Percentiles rank a stretch among this genome's conserved stretches.
Evolutionary conservation across 495 filamentous ascomycete genomes (phyloP).

Genomic region (Aeminium ludgeri): DNA sequence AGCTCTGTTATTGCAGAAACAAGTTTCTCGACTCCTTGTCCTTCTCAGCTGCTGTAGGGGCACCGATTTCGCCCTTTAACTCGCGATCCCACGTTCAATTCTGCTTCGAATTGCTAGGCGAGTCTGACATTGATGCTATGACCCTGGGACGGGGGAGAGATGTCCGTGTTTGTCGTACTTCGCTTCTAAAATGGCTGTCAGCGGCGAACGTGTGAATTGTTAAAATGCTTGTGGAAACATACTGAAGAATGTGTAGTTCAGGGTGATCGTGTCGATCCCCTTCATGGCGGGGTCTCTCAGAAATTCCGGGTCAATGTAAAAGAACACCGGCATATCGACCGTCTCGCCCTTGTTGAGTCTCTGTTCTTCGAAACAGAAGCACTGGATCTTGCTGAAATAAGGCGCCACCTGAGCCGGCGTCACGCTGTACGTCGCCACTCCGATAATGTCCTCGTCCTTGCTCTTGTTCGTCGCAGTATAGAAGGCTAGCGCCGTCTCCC

Average conservation of each 20-base stretch:
- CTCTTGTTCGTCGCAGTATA: conserved; percentile 91
- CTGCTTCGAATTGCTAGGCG: too few relatives aligned
- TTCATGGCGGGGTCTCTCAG: conserved; percentile 80
- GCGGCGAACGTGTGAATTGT: not conserved
- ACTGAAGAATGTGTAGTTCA: conserved; percentile 99
- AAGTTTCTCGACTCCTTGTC: too few relatives aligned
- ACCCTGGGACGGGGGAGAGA: conserved; percentile 22
- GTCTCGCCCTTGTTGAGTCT: conserved; percentile 87
- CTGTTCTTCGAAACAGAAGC: conserved; percentile 98
- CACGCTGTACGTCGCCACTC: conserved; percentile 93
- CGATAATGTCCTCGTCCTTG: conserved; percentile 77
- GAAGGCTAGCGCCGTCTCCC: conserved; percentile 94
- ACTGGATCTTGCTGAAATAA: conserved; percentile 99
- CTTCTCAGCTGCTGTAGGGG: too few relatives aligned
- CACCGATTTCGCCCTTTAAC: too few relatives aligned
- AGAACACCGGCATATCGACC: conserved; percentile 99
- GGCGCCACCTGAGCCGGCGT: conserved; percentile 90
- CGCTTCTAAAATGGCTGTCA: conserved; percentile 19
- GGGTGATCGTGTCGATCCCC: conserved; percentile 81
- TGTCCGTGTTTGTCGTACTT: conserved; percentile 29
- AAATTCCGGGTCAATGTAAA: conserved; percentile 96
- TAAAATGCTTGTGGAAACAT: conserved; percentile 26
- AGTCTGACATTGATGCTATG: not conserved
- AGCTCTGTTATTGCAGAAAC: too few relatives aligned
- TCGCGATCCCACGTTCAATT: too few relatives aligned